phyloP scores from a whole-genome alignment of 352 stramenopile genomes.

The Globisporangium mamillatum region DNA sequence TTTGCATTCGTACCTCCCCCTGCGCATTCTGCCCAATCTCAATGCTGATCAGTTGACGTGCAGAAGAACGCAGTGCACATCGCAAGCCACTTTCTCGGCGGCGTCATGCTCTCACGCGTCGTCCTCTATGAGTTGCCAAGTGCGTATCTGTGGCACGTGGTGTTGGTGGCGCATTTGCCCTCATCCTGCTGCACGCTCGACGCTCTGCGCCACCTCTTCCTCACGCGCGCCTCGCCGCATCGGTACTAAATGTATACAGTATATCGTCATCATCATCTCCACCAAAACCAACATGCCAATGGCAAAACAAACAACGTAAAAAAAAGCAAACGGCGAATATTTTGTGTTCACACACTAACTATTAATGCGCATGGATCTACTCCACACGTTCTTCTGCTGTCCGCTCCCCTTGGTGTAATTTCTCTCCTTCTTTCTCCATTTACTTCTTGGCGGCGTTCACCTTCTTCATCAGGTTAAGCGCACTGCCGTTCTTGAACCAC shows the following conservation, averaged over 20 bases:
- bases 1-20: neutral
- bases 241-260: constrained; percentile 13
- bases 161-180: constrained; percentile 35
- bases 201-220: constrained; percentile 26
- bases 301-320: constrained; percentile 20
- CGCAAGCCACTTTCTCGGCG: constrained; percentile 56
- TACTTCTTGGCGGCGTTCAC: constrained; percentile 50
- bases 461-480: constrained; percentile 95
- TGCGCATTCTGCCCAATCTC: neutral
- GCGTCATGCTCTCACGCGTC: constrained; percentile 53
- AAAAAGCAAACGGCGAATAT: constrained; percentile 15
- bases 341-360: constrained; percentile 13
- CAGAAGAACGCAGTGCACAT: constrained; percentile 59
- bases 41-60: neutral
- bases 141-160: constrained; percentile 49
- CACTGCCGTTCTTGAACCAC: constrained; percentile 93
- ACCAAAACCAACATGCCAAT: neutral
- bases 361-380: constrained; percentile 9
- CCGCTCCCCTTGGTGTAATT: constrained; percentile 4
- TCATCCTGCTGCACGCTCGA: constrained; percentile 32
- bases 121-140: constrained; percentile 38
- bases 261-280: too few species aligned
- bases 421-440: neutral
- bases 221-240: constrained; percentile 24
- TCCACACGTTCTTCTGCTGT: constrained; percentile 5